Base-by-base conservation (phyloP, 129 eudicot species). In the Glebionis coronaria region DNA sequence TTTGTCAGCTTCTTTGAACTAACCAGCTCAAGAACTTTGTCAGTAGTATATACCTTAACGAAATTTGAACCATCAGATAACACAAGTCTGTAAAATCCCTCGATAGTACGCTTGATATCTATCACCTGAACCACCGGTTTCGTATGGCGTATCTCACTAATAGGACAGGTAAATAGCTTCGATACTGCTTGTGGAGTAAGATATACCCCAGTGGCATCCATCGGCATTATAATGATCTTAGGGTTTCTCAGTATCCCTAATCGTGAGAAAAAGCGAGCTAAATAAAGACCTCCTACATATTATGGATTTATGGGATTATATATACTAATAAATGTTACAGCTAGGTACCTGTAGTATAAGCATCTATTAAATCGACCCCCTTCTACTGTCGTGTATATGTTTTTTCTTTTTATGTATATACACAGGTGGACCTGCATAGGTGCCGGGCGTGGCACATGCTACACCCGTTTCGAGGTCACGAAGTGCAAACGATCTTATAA, bases 41-140 rank as follows among this genome's bases (percentile, higher is more conserved):
- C 76, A 44, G 81, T 84, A 10, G 85, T 83, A 89, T 85, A 79
- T 13, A 87, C 96, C 18, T 83, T 88, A 75, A 73, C 86, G 12
- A 31, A 19, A 65, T 64, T 74, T 0, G 45, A 8, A 2, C 98
- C 98, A 11, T 92, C 98, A 4, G 98, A 92, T 1, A 92, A 47
- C 77, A 76, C 7, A 9, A 92, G 1, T 46, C 95, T 78, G 73
- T 69, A 88, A 47, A 84, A 60, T 65, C 88, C 91, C 55, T 28
- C 55, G n/a, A n/a, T n/a, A n/a, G n/a, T n/a, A n/a, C n/a, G n/a
- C n/a, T n/a, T n/a, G n/a, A n/a, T n/a, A 20, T 82, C 90, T 44
- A 38, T 49, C 42, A 91, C 81, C 58, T 91, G 98, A 20, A 91
- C 5, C 53, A 47, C 53, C 53, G 1, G 18, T 47, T 47, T 47